Evolutionary conservation across 169 alveolate genomes (phyloP).

Genomic region (Cryptosporidium baileyi): DNA sequence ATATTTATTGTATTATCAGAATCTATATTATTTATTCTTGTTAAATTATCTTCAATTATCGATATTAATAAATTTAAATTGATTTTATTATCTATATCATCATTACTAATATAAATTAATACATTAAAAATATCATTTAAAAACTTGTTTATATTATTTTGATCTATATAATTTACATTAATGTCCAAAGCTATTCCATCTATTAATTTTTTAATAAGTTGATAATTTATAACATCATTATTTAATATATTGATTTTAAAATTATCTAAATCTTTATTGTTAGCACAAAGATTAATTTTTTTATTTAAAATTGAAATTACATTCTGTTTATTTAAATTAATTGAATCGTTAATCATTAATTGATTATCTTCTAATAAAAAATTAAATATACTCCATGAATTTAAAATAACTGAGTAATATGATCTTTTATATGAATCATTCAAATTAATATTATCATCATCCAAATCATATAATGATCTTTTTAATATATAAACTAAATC

Average conservation of each 20-base stretch:
- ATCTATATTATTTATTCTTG: not conserved
- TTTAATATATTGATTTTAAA: not conserved
- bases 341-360: not conserved
- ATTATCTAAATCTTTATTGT: not conserved
- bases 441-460: not conserved
- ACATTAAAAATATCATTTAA: constrained; percentile 20
- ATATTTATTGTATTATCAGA: not conserved
- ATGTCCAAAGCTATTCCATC: too few species aligned
- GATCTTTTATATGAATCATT: not conserved
- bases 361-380: constrained; percentile 6
- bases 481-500: not conserved
- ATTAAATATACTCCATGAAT: constrained; percentile 20
- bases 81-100: not conserved
- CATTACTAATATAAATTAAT: not conserved
- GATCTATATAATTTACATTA: not conserved
- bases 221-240: not conserved
- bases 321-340: not conserved
- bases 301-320: not conserved
- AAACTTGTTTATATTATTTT: not conserved
- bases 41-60: not conserved
- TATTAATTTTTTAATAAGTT: not conserved
- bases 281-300: not conserved
- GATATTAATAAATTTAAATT: not conserved
- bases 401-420: not conserved
- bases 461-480: not conserved